Evolutionary conservation across 1,284 basidiomycete species (phyloP).

Genomic region (Apiotrichum gamsii): DNA sequence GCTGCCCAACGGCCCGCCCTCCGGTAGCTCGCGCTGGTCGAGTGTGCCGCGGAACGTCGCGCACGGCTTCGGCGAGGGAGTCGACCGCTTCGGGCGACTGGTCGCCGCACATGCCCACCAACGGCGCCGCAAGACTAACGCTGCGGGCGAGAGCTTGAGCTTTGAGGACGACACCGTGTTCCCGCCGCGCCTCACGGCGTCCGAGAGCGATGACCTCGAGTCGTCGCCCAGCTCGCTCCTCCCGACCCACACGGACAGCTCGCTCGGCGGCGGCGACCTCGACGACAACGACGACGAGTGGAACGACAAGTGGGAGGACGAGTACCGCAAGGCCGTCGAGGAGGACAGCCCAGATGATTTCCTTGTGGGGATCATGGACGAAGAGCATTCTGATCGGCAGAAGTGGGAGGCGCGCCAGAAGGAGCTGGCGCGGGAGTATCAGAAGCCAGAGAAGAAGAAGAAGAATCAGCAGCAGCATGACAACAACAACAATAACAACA

Average conservation of each 20-base stretch:
- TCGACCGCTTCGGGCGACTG: constrained; percentile 36
- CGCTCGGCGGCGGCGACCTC: constrained; percentile 18
- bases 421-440: constrained; percentile 4
- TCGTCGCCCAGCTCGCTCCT: constrained; percentile 28
- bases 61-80: constrained; percentile 36
- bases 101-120: constrained; percentile 27
- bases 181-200: constrained; percentile 1
- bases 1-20: constrained; percentile 61
- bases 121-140: constrained; percentile 16
- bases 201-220: constrained; percentile 16
- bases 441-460: neutral
- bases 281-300: constrained; percentile 26
- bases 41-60: constrained; percentile 40
- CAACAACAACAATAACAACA: too few species aligned
- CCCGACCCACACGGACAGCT: constrained; percentile 26
- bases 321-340: constrained; percentile 42
- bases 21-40: constrained; percentile 21
- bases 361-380: constrained; percentile 45
- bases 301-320: constrained; percentile 43
- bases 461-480: too few species aligned
- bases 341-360: constrained; percentile 46
- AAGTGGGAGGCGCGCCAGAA: constrained; percentile 24
- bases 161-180: constrained; percentile 45
- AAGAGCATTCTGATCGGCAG: constrained; percentile 43
- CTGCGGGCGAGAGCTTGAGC: constrained; percentile 22